Conservation (phyloP, 306 rosid species). For the Pyrus pyrifolia region DNA sequence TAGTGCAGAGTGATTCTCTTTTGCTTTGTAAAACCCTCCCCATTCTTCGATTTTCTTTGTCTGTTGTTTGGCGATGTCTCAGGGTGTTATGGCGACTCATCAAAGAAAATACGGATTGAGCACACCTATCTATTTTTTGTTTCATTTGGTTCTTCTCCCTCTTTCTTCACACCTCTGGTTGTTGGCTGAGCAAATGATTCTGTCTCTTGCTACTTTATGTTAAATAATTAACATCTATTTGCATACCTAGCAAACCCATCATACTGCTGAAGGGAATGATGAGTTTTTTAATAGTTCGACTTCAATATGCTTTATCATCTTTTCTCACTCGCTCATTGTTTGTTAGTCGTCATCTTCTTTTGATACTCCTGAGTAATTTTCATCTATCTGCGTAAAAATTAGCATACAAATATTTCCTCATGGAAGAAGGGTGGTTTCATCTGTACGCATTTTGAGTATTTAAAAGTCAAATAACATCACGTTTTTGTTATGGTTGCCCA, state of each 20-base stretch:
- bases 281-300: not conserved
- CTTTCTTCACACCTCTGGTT: not conserved
- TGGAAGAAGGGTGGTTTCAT: not conserved
- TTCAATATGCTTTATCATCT: not conserved
- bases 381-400: not conserved
- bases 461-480: not conserved
- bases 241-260: not conserved
- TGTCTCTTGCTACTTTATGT: slow-evolving; percentile 1
- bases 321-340: not conserved
- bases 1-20: not conserved
- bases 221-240: not conserved
- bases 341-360: not conserved
- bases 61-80: not conserved
- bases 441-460: not conserved
- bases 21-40: not conserved
- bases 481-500: not conserved
- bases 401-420: not conserved
- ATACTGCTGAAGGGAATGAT: not conserved
- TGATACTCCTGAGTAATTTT: not conserved
- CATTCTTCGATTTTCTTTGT: not conserved
- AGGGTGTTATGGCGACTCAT: not conserved
- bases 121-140: not conserved
- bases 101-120: not conserved
- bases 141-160: not conserved
- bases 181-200: slow-evolving; percentile 4